Base-by-base conservation (phyloP, 768 basidiomycete genomes). In the Aureoboletus auriporus region DNA sequence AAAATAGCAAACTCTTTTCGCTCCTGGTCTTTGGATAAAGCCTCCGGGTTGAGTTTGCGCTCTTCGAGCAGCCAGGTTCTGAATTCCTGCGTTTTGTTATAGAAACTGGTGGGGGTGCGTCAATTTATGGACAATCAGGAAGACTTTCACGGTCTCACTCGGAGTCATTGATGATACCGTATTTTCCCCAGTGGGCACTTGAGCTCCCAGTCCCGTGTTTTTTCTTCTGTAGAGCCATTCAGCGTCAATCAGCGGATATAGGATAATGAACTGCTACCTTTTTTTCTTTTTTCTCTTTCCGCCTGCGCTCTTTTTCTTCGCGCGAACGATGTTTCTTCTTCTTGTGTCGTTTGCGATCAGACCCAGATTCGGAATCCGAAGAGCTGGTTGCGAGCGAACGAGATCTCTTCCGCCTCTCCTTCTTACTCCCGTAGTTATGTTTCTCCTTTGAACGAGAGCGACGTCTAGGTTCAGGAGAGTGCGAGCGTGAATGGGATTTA, bases 51-150 rank as follows among this genome's bases (percentile, higher is more conserved):
- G 56, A 92, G 75, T 63, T 86, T 89, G 39, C 89, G 82, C 62
- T 96, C 93, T 64, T 96, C 93, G 11, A 96, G 82, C 5, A 95
- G 81, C 93, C 93, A 96, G 3, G 88, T 80, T 45, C 89, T 78
- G 66, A 95, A 96, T 68, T 96, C 93, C 51, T 83, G 78, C 28
- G 80, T 81, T 61, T 92, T 94, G 47, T 76, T 83, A 62, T 86
- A 89, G 46, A 93, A 79, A 59, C 92, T 93, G 34, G 51, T 3
- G 39, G 36, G 26, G n/a, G 35, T 44, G 34, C 29, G 46, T 66
- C 37, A 69, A 35, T 37, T 20, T 36, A 28, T n/a, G 44, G 36
- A 38, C 34, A 42, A 27, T 39, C 23, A 9, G 45, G 38, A 56
- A 43, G 13, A 31, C 41, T 45, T 26, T n/a, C 26, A 10, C 7